Evolutionary conservation across 371 early-diverging fungal species (phyloP), one percentile per base, ranked within the genome.

Genomic region (Apophysomyces sp.): DNA sequence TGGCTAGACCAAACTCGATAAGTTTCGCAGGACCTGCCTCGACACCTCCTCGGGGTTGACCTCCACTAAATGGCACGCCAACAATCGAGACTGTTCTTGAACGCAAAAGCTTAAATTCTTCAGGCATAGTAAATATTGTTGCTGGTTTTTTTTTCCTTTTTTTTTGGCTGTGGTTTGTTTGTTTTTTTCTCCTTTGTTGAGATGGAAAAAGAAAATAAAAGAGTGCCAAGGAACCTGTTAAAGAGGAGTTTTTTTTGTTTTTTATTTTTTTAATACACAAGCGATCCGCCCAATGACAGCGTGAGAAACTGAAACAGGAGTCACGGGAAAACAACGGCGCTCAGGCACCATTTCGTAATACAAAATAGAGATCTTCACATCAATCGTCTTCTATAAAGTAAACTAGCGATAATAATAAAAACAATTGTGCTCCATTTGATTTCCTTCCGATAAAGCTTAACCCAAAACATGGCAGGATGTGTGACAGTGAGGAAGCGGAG

Each of bases 11-110:
- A 67, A 85, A 86, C 62, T 94, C 90, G 34, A 93, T 71, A 61
- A 96, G 80, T 59, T 84, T 85, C 16, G 86, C 72, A 15, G 95
- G 95, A 9, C 93, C 96, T 52, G 86, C 78, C 64, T 96, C 95
- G 11, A 96, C 96, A 60, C 96, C 96, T 55, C 80, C 85, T 70
- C 87, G 89, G 57, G 91, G 82, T 72, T 83, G 91, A 9, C 91
- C 91, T 21, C 89, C 91, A 74, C 85, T 87, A 77, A 92, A 94
- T 16, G 90, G 87, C 29, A 88, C 90, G 28, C 91, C 90, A 44
- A 92, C 78, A 58, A 94, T 71, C 24, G 89, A 89, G 41, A 92
- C 91, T 18, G 86, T 83, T 52, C 77, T 70, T 21, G 73, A 60
- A 62, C 81, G 67, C 40, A 81, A 63, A 66, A 75, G 77, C 71